Conservation (phyloP, 1,284 basidiomycete species). For the Ceratobasidium sp. region DNA sequence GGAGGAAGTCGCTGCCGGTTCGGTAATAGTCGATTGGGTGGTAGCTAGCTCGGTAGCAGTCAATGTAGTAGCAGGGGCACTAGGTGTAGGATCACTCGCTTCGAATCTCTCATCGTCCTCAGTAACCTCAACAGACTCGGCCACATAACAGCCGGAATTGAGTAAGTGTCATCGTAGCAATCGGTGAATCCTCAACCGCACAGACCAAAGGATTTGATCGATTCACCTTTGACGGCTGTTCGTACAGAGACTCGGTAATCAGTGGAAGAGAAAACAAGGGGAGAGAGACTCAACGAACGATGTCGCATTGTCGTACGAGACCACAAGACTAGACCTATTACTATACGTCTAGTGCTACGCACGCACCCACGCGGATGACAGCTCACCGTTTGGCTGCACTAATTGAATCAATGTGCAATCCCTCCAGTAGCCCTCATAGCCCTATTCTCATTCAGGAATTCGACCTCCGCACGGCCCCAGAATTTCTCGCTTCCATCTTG, state of each 20-base stretch:
- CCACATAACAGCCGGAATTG: constrained; percentile 63
- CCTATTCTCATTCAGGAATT: constrained; percentile 68
- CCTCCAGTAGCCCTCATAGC: constrained; percentile 59
- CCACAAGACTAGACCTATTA: too few species aligned
- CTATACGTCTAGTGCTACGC: too few species aligned
- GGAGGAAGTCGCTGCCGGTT: too few species aligned
- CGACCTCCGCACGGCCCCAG: constrained; percentile 68
- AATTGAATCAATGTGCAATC: constrained; percentile 68
- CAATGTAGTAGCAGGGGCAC: neutral
- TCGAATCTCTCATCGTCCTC: neutral
- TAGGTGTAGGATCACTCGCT: neutral
- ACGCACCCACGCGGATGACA: too few species aligned
- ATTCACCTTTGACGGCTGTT: constrained; percentile 69
- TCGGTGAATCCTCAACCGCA: constrained; percentile 74
- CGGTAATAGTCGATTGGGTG: neutral
- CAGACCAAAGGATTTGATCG: constrained; percentile 65
- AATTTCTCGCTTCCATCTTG: constrained; percentile 70
- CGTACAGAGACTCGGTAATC: too few species aligned
- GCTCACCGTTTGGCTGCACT: constrained; percentile 77
- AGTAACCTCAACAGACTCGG: constrained; percentile 49
- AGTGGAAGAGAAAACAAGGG: too few species aligned
- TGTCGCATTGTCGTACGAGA: too few species aligned
- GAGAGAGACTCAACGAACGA: too few species aligned
- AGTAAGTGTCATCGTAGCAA: constrained; percentile 69
- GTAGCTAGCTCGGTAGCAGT: neutral